Evolutionary conservation across 1,284 basidiomycete species (phyloP).

Genomic region (Malassezia psittaci): DNA sequence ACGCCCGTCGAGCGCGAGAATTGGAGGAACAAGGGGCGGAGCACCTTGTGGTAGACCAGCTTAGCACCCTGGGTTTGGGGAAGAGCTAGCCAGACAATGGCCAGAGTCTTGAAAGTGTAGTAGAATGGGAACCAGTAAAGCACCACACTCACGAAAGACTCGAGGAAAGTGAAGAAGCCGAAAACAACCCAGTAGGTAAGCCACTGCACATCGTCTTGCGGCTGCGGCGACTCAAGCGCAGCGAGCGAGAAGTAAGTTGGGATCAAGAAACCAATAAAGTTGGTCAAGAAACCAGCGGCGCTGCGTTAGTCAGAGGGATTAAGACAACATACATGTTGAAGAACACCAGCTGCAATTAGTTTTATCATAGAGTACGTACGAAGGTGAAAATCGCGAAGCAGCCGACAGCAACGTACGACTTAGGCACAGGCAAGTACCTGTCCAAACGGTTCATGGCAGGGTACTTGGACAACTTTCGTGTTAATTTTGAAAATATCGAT

Average conservation of each 20-base stretch:
- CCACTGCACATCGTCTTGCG: constrained; percentile 48
- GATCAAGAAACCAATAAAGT: constrained; percentile 45
- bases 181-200: constrained; percentile 49
- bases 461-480: constrained; percentile 71
- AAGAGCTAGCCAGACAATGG: constrained; percentile 77
- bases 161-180: constrained; percentile 46
- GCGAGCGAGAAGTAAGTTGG: constrained; percentile 48
- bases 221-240: constrained; percentile 44
- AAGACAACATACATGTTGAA: constrained; percentile 40
- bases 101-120: constrained; percentile 67
- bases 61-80: constrained; percentile 60
- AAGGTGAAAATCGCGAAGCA: constrained; percentile 54
- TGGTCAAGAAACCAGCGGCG: constrained; percentile 46
- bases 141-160: constrained; percentile 42
- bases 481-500: background rate
- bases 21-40: constrained; percentile 37
- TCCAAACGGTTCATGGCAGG: constrained; percentile 60
- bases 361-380: constrained; percentile 16
- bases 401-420: constrained; percentile 78
- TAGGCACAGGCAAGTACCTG: constrained; percentile 80
- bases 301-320: constrained; percentile 12
- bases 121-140: constrained; percentile 69
- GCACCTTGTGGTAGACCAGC: constrained; percentile 42
- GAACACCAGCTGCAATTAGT: constrained; percentile 49
- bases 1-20: constrained; percentile 18